Evolutionary conservation across 2,329 filamentous ascomycete genomes (phyloP).

Genomic region (Sclerotinia spermophila): DNA sequence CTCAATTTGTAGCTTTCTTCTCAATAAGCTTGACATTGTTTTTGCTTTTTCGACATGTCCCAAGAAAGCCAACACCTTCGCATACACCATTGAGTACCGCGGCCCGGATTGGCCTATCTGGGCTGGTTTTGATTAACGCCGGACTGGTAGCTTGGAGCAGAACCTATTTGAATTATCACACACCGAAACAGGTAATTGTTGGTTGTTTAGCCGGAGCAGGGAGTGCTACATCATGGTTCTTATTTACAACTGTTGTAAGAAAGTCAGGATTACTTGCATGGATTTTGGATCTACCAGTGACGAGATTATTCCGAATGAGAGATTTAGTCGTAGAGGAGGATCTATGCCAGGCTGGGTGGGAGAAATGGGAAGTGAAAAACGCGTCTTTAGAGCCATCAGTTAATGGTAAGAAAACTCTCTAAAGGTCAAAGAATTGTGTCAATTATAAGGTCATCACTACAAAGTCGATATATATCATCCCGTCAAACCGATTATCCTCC

Average conservation of each 20-base stretch:
- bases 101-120: constrained; percentile 54
- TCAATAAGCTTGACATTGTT: constrained; percentile 80
- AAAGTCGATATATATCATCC: background rate
- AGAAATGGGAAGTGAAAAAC: constrained; percentile 67
- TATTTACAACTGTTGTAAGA: constrained; percentile 62
- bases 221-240: constrained; percentile 77
- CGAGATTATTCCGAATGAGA: constrained; percentile 66
- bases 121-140: constrained; percentile 59
- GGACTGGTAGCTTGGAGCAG: constrained; percentile 73
- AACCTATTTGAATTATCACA: constrained; percentile 92
- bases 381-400: constrained; percentile 37
- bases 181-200: constrained; percentile 78
- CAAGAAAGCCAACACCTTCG: constrained; percentile 42
- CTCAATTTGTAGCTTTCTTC: constrained; percentile 93
- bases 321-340: constrained; percentile 88
- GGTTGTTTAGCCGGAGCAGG: constrained; percentile 67
- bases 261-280: constrained; percentile 67
- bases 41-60: constrained; percentile 73
- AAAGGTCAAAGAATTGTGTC: constrained; percentile 16
- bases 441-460: background rate
- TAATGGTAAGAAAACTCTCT: constrained; percentile 32
- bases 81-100: constrained; percentile 56
- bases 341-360: constrained; percentile 87
- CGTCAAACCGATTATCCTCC: background rate
- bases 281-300: constrained; percentile 63